A percentile compares a stretch with the other conserved stretches of the same genome.
Evolutionary conservation across 768 basidiomycete genomes (phyloP).

Genomic region (Boletus huronensis): DNA sequence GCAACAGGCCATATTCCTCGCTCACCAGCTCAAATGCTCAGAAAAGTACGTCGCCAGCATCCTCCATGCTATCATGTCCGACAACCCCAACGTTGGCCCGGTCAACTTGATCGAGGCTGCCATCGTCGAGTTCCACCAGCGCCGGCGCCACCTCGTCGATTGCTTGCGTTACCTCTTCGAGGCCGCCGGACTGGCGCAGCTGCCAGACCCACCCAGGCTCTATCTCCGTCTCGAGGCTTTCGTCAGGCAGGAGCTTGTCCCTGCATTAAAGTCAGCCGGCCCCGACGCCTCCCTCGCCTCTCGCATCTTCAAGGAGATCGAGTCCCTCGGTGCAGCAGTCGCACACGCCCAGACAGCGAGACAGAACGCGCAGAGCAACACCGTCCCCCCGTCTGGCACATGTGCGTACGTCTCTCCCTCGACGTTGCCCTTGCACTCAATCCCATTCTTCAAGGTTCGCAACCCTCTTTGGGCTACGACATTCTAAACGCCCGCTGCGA

Average conservation of each 20-base stretch:
- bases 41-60: slow-evolving; percentile 76
- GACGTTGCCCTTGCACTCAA: background rate
- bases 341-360: slow-evolving; percentile 52
- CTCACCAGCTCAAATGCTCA: slow-evolving; percentile 77
- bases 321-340: slow-evolving; percentile 52
- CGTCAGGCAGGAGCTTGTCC: slow-evolving; percentile 52
- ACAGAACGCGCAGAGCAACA: slow-evolving; percentile 58
- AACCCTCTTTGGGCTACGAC: slow-evolving; percentile 57
- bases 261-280: slow-evolving; percentile 31
- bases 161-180: slow-evolving; percentile 69
- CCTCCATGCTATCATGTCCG: slow-evolving; percentile 57
- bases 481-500: slow-evolving; percentile 66
- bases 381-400: slow-evolving; percentile 52
- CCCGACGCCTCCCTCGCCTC: slow-evolving; percentile 46
- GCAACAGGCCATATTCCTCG: slow-evolving; percentile 71
- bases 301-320: slow-evolving; percentile 62
- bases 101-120: slow-evolving; percentile 61
- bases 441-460: slow-evolving; percentile 31
- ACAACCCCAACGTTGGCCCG: slow-evolving; percentile 61
- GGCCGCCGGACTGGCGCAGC: slow-evolving; percentile 47
- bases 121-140: slow-evolving; percentile 63
- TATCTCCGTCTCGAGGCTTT: slow-evolving; percentile 54
- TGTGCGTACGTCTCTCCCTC: slow-evolving; percentile 33
- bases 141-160: slow-evolving; percentile 67
- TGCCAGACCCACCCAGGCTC: slow-evolving; percentile 43